Base-by-base conservation (phyloP, 1,284 basidiomycete species). In the Leccinum huronense region DNA sequence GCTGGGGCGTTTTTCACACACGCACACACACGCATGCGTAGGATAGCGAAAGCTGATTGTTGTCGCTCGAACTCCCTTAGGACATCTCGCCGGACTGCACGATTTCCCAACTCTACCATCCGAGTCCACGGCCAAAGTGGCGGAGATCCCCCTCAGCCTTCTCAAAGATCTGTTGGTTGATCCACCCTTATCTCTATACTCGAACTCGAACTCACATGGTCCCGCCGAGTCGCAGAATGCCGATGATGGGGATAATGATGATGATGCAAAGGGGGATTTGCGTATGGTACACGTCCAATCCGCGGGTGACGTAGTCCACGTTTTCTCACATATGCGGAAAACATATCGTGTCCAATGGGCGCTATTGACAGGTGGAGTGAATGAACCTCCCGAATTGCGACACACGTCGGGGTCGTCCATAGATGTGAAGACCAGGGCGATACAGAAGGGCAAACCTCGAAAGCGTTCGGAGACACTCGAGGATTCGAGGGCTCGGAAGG, bases 261-360 rank as follows among this genome's bases (percentile, higher is more conserved):
- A 64, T 53, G 60, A 23, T n/a, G 45, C 55, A 34, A 64, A 65
- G 3, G 63, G 42, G 7, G 59, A 62, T 45, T 63, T 80, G 58
- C 76, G 72, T 34, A 81, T 89, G 42, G 73, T 77, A 45, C 77
- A 80, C 61, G 79, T 87, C 59, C 78, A 79, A 63, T 77, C 80
- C 16, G 83, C 79, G 23, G 88, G 89, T 16, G 86, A 89, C 64
- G 86, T 97, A 38, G 69, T 88, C 1, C 95, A 97, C 72, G 80
- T 94, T 60, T 98, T 97, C 78, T 93, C 91, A 2, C 95, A 98
- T 75, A 92, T 97, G 73, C 86, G 84, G 71, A 94, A 97, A 80
- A 94, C 91, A 9, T 97, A 97, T 78, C 87, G 91, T 69, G 83
- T 90, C 42, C 84, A 89, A 66, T 90, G 88, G 88, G 84, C 89